These are phyloP conservation scores for Aspergillus brunneoviolaceus DNA, from an alignment of 2,329 filamentous ascomycete species.

Conservation along the genomic window DNA sequence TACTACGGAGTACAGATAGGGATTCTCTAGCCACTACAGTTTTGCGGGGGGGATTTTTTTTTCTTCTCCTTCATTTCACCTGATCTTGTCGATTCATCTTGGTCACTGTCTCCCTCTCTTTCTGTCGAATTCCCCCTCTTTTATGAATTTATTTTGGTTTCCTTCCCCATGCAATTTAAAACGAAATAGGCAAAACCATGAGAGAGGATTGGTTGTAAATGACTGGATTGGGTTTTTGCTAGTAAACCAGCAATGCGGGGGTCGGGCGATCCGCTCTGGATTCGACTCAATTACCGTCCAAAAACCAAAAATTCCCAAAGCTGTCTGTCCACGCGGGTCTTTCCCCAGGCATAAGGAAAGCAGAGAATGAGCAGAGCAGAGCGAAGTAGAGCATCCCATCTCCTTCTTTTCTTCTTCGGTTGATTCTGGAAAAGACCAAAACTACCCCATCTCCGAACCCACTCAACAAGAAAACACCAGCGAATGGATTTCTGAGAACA, in stretches of 20 bases:
- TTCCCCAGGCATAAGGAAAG: not conserved
- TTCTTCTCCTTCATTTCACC: not conserved
- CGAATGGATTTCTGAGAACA: not conserved
- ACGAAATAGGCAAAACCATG: not conserved
- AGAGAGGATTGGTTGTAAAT: not conserved
- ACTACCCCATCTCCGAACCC: not conserved
- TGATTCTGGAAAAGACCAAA: not conserved
- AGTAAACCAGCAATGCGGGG: constrained; percentile 22
- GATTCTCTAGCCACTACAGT: too few relatives aligned
- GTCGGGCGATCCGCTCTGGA: constrained; percentile 17
- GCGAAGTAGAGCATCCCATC: not conserved
- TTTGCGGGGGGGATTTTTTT: not conserved
- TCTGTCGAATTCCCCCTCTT: not conserved
- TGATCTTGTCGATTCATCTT: not conserved
- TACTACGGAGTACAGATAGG: too few relatives aligned
- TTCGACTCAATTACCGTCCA: constrained; percentile 3
- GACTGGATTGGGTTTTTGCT: constrained; percentile 19
- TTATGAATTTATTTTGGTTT: too few relatives aligned
- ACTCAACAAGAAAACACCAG: not conserved
- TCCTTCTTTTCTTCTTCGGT: not conserved
- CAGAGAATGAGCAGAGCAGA: too few relatives aligned
- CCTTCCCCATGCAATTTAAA: not conserved
- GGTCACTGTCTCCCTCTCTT: not conserved
- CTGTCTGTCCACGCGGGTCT: not conserved
- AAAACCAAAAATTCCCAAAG: not conserved